phyloP scores from a whole-genome alignment of 1,139 yeast species.

The Blastobotrys persicus region DNA sequence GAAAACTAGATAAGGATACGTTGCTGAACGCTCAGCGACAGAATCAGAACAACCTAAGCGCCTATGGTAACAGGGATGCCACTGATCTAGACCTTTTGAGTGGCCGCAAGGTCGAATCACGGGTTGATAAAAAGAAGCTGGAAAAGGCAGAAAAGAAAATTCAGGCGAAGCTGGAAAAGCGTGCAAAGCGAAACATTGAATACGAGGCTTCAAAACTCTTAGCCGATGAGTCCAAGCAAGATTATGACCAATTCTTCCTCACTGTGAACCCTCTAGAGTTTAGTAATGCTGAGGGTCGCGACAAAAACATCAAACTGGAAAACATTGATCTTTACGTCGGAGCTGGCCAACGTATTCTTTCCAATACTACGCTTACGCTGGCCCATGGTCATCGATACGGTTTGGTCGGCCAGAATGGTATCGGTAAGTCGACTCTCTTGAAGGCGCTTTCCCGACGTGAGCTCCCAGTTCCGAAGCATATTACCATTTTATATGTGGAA shows the following conservation, averaged over 20 bases:
- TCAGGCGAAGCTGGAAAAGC: slow-evolving; percentile 93
- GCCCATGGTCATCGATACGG: slow-evolving; percentile 95
- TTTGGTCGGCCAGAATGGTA: slow-evolving; percentile 98
- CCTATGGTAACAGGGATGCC: slow-evolving; percentile 52
- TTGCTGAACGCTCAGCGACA: slow-evolving; percentile 35
- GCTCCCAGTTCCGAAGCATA: slow-evolving; percentile 87
- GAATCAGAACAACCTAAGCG: slow-evolving; percentile 29
- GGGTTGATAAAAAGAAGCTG: slow-evolving; percentile 93
- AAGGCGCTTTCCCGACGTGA: slow-evolving; percentile 93
- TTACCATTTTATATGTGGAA: slow-evolving; percentile 92
- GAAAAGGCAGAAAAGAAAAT: slow-evolving; percentile 97
- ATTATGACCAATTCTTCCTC: slow-evolving; percentile 91
- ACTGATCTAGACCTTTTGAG: slow-evolving; percentile 80
- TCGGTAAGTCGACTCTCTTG: slow-evolving; percentile 93
- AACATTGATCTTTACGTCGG: slow-evolving; percentile 93
- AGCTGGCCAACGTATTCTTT: slow-evolving; percentile 87
- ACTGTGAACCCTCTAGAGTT: slow-evolving; percentile 93
- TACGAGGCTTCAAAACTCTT: slow-evolving; percentile 92
- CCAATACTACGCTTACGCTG: slow-evolving; percentile 82
- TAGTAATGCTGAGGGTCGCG: slow-evolving; percentile 82
- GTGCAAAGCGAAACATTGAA: slow-evolving; percentile 66
- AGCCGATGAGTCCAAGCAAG: slow-evolving; percentile 58
- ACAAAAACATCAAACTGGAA: slow-evolving; percentile 91
- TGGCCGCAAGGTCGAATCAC: slow-evolving; percentile 86
- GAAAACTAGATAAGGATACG: slow-evolving; percentile 51